Conservation (phyloP, 2,329 filamentous ascomycete species). For the Penicillium italicum region DNA sequence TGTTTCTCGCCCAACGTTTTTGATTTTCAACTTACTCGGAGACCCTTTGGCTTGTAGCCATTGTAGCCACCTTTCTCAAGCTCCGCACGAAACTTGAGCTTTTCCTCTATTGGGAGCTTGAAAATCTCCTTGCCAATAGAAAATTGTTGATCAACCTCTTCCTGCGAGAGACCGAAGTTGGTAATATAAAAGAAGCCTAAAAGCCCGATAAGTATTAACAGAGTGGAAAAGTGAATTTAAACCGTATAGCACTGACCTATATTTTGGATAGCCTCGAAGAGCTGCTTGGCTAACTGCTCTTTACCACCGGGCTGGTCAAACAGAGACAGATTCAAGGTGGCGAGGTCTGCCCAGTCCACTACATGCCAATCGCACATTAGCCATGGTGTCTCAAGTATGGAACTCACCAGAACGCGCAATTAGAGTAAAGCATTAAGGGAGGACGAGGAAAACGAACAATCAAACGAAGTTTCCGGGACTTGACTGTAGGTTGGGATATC, state of each 20-base stretch:
- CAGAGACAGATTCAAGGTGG: slow-evolving; percentile 53
- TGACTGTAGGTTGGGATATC: slow-evolving; percentile 12
- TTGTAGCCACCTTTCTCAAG: slow-evolving; percentile 54
- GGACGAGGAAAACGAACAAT: background rate
- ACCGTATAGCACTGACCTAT: slow-evolving; percentile 28
- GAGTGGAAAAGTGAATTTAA: accelerated
- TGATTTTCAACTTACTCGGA: background rate
- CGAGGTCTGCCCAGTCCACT: slow-evolving; percentile 51
- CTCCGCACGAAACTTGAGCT: slow-evolving; percentile 52
- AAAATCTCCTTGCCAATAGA: slow-evolving; percentile 57
- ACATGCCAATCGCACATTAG: background rate
- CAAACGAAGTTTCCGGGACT: slow-evolving; percentile 9
- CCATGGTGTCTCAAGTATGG: background rate
- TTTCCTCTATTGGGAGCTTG: slow-evolving; percentile 53
- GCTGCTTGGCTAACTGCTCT: slow-evolving; percentile 49
- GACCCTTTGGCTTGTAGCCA: slow-evolving; percentile 49
- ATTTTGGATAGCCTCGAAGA: slow-evolving; percentile 50
- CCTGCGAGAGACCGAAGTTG: slow-evolving; percentile 57
- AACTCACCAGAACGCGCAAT: accelerated
- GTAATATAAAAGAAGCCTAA: slow-evolving; percentile 59
- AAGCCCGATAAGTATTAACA: slow-evolving; percentile 10
- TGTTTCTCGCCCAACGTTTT: background rate
- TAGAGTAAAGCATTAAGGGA: background rate
- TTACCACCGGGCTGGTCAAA: slow-evolving; percentile 54
- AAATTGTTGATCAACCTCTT: slow-evolving; percentile 58